Evolutionary conservation across 2,329 filamentous ascomycete species (phyloP), one percentile per base, ranked within the genome.

Genomic region (Ophiostoma novo-ulmi): DNA sequence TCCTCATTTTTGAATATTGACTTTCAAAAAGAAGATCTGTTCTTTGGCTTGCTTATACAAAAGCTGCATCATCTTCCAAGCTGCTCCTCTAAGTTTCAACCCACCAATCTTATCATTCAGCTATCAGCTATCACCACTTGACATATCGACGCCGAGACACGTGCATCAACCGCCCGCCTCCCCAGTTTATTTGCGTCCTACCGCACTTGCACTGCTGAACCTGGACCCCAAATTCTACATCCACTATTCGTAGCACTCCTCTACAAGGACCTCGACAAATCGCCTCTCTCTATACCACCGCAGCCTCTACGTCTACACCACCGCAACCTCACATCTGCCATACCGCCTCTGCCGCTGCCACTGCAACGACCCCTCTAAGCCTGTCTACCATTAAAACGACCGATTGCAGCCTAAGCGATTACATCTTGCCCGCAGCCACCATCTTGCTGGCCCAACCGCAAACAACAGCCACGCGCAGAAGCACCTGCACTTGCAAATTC

Each of bases 331-430:
- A 63, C 31, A 17, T 63, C 55, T 36, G 26, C 58, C 31, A n/a
- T 36, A 55, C 69, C 68, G 63, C 64, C 22, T 67, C 64, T 48
- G 17, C 17, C 44, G 63, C 26, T 22, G 41, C 67, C 61, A 44
- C 69, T 48, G 44, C 69, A 26, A 38, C 64, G 35, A 38, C 69
- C 64, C 36, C 41, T 36, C 41, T 44, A 65, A 70, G 64, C 44
- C 64, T 11, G 5, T 10, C 8, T 52, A 38, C 44, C 17, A 20
- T 44, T n/a, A n/a, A 48, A 2, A 48, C 1, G 44, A 55, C 66
- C 36, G 52, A 61, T 52, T 69, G 38, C 38, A 22, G 38, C 63
- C 17, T 13, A n/a, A 65, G 63, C 36, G 20, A 65, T 65, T 22
- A 36, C 63, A 65, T 39, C 20, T n/a, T 64, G 61, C 6, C 20